Percentiles rank a stretch among this genome's conserved stretches.
Conservation (phyloP, 176 grass and related monocot genomes). For the Sorghum bicolor region DNA sequence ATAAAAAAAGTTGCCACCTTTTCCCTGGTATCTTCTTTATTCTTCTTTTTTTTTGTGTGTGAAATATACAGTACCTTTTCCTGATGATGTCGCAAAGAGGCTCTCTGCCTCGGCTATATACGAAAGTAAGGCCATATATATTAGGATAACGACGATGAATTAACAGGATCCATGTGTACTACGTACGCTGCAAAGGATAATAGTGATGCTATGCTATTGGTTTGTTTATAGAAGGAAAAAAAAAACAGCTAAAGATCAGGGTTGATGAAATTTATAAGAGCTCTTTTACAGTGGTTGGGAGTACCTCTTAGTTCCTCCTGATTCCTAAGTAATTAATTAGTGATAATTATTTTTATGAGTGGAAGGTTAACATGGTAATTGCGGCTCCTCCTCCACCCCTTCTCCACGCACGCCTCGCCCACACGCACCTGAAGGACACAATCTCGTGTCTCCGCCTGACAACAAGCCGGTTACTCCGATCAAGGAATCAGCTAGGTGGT, state of each 20-base stretch:
- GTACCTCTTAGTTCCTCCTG: too few species aligned
- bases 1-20: background rate
- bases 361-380: too few species aligned
- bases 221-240: background rate
- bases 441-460: too few species aligned
- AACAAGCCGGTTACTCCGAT: too few species aligned
- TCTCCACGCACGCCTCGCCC: too few species aligned
- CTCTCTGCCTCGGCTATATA: background rate
- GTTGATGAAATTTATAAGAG: background rate
- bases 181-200: background rate
- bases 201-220: background rate
- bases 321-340: too few species aligned
- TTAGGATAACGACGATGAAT: background rate
- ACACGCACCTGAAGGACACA: too few species aligned
- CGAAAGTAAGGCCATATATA: background rate
- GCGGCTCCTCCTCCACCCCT: too few species aligned
- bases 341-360: too few species aligned
- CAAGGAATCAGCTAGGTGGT: too few species aligned
- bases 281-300: too few species aligned
- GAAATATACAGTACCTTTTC: background rate
- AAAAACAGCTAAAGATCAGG: background rate
- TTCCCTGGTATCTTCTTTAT: background rate
- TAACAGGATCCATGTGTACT: background rate
- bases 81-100: background rate
- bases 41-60: background rate